Evolutionary conservation across 257 asterid species (phyloP).

Genomic region (Rhazya stricta): DNA sequence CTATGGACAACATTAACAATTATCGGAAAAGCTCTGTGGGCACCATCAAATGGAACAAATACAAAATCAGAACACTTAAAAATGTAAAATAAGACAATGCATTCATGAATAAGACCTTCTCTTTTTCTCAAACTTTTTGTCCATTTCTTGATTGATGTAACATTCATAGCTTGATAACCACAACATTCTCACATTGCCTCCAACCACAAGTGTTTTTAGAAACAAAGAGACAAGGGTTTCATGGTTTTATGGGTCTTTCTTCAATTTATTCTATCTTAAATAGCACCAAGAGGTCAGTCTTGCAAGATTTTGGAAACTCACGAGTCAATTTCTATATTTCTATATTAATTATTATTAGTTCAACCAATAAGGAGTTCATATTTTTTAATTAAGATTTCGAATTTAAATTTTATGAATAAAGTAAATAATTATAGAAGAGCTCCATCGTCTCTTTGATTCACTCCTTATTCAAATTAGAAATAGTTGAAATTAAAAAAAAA

Average conservation of each 20-base stretch:
- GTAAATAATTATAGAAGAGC: too few species aligned
- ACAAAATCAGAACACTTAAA: neutral
- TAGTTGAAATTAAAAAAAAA: too few species aligned
- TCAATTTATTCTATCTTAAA: neutral
- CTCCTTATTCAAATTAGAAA: too few species aligned
- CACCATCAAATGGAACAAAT: conserved; percentile 3
- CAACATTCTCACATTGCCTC: neutral
- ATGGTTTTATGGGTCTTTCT: neutral
- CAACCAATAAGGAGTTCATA: too few species aligned
- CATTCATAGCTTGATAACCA: neutral
- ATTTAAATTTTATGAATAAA: too few species aligned
- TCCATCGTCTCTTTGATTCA: too few species aligned
- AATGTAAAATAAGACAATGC: neutral
- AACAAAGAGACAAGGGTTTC: neutral
- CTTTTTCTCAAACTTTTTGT: neutral
- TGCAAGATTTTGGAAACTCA: neutral
- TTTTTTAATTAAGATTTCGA: too few species aligned
- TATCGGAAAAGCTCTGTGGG: conserved; percentile 1
- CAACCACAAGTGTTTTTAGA: neutral
- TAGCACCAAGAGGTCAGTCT: neutral
- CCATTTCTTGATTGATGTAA: conserved; percentile 4
- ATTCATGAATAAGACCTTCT: neutral
- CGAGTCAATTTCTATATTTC: neutral
- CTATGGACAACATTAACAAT: neutral
- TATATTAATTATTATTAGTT: too few species aligned